Conservation (phyloP, 208 protist genomes). For the Endotrypanum monterogeii region DNA sequence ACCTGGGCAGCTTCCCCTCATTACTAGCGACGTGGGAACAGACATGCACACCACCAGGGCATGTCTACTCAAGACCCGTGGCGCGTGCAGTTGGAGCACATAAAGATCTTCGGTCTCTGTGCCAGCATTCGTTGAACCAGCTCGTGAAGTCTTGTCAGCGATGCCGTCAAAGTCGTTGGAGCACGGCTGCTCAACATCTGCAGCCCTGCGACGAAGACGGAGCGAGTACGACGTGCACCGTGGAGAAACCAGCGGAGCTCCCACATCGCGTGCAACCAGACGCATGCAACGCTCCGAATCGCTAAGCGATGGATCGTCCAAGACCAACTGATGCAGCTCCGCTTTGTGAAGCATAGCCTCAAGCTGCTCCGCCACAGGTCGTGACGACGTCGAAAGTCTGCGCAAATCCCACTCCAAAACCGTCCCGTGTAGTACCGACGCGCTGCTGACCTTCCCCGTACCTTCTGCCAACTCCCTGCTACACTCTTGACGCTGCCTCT, state of each 20-base stretch:
- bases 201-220: background rate
- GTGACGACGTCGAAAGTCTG: constrained; percentile 12
- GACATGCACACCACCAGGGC: constrained; percentile 45
- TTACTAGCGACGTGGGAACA: constrained; percentile 1
- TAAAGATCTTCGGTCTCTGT: constrained; percentile 3
- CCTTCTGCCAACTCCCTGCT: background rate
- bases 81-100: constrained; percentile 43
- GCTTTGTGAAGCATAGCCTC: background rate
- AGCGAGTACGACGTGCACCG: constrained; percentile 30
- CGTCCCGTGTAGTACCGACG: background rate
- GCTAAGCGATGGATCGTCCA: constrained; percentile 20
- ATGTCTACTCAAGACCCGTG: constrained; percentile 49
- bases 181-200: background rate
- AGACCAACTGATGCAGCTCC: constrained; percentile 9
- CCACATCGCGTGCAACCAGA: constrained; percentile 10
- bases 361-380: background rate
- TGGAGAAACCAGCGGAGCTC: constrained; percentile 1
- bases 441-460: background rate
- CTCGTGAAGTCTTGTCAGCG: background rate
- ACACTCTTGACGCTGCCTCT: background rate
- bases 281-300: constrained; percentile 24
- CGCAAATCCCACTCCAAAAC: constrained; percentile 15
- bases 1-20: background rate
- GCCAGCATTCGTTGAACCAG: background rate
- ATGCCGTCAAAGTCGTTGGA: background rate